A percentile compares a stretch with the other conserved stretches of the same genome.
phyloP scores from a whole-genome alignment of 2,329 filamentous ascomycete genomes.

The Aspergillus arachidicola region DNA sequence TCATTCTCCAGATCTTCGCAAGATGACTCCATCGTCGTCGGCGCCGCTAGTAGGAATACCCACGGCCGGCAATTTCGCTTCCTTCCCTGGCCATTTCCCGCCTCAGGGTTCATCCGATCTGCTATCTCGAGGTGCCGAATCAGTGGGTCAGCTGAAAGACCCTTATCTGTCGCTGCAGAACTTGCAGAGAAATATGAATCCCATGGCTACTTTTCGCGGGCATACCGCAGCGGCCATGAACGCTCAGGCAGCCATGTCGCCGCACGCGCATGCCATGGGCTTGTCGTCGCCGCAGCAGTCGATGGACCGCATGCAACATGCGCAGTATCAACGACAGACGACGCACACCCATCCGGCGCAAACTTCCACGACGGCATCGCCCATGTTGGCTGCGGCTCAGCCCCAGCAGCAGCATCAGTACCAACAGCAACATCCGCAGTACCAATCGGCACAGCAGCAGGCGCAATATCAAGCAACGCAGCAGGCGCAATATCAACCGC shows the following conservation, averaged over 20 bases:
- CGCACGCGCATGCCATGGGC: constrained; percentile 31
- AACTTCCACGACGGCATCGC: constrained; percentile 20
- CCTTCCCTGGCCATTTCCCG: constrained; percentile 32
- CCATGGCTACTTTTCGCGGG: constrained; percentile 33
- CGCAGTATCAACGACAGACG: constrained; percentile 29
- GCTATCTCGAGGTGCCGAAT: constrained; percentile 30
- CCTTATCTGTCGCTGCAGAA: constrained; percentile 31
- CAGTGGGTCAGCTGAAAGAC: constrained; percentile 28
- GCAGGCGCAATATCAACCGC: constrained; percentile 7
- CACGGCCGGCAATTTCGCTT: constrained; percentile 28
- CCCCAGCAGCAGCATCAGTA: constrained; percentile 19
- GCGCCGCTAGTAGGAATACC: constrained; percentile 34
- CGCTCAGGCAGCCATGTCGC: constrained; percentile 28
- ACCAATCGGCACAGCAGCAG: not conserved
- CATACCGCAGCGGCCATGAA: constrained; percentile 28
- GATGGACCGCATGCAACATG: constrained; percentile 32
- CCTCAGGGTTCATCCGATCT: constrained; percentile 32
- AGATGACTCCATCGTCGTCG: constrained; percentile 35
- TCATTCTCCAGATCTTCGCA: constrained; percentile 36
- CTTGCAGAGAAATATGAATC: constrained; percentile 33
- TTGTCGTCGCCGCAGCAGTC: constrained; percentile 37
- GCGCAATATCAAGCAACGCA: not conserved
- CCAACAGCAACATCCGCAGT: constrained; percentile 8
- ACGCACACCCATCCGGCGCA: constrained; percentile 18
- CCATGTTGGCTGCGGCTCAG: constrained; percentile 23